Percentiles rank a stretch among this genome's conserved stretches.
These are phyloP conservation scores for Pleurotus eryngii DNA, from an alignment of 768 basidiomycete species.

Conservation along the genomic window DNA sequence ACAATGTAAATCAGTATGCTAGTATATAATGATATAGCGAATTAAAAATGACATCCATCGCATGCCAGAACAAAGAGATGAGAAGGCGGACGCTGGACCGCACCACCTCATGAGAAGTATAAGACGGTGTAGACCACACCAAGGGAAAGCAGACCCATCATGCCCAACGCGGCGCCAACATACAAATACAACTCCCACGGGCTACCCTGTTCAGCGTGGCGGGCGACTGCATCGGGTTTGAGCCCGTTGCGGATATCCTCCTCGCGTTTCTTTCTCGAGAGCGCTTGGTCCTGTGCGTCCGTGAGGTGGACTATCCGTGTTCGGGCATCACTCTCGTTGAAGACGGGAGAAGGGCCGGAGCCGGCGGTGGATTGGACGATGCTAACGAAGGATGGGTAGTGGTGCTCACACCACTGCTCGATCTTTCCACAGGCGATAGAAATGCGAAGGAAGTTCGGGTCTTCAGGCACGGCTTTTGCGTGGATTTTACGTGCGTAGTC, in stretches of 20 bases:
- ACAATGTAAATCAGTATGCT: too few relatives aligned
- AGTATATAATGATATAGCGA: too few relatives aligned
- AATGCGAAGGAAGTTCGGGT: constrained; percentile 83
- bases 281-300: constrained; percentile 37
- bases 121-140: background rate
- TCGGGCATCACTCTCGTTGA: constrained; percentile 56
- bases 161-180: constrained; percentile 15
- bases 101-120: background rate
- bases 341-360: constrained; percentile 19
- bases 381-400: constrained; percentile 88
- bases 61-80: too few relatives aligned
- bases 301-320: constrained; percentile 44
- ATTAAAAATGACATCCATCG: too few relatives aligned
- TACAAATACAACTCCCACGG: constrained; percentile 26
- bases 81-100: too few relatives aligned
- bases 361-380: constrained; percentile 22
- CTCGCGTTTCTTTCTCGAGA: constrained; percentile 27
- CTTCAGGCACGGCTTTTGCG: constrained; percentile 69
- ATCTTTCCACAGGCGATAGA: constrained; percentile 89
- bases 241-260: constrained; percentile 22
- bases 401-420: constrained; percentile 90
- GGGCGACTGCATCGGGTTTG: background rate
- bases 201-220: constrained; percentile 11
- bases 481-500: constrained; percentile 82
- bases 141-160: constrained; percentile 1